phyloP scores from a whole-genome alignment of 306 rosid genomes.

The Pyrus betulifolia region DNA sequence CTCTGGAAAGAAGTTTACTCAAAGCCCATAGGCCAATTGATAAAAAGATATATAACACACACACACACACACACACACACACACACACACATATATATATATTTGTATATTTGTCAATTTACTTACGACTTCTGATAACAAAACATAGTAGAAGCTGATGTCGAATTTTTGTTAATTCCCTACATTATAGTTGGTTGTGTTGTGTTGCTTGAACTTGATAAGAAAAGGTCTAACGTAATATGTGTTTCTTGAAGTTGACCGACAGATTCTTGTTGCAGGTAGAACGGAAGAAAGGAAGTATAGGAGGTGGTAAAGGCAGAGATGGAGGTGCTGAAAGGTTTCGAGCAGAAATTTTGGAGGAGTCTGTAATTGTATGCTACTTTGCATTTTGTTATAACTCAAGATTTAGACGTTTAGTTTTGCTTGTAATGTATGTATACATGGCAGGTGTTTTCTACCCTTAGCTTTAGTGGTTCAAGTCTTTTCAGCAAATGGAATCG shows the following conservation, averaged over 20 bases:
- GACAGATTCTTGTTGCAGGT: slow-evolving; percentile 42
- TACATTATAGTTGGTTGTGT: not conserved
- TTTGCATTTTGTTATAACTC: slow-evolving; percentile 1
- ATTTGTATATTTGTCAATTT: too few relatives aligned
- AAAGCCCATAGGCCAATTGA: too few relatives aligned
- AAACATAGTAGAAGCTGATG: too few relatives aligned
- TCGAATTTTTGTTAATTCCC: too few relatives aligned
- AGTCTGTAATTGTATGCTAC: slow-evolving; percentile 73
- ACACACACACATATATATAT: too few relatives aligned
- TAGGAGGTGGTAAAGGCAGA: slow-evolving; percentile 47
- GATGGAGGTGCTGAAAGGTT: slow-evolving; percentile 57
- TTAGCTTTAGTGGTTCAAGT: slow-evolving; percentile 83
- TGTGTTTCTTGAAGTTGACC: slow-evolving; percentile 15
- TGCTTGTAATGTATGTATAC: slow-evolving; percentile 21
- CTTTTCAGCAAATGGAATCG: slow-evolving; percentile 70
- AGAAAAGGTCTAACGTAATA: not conserved
- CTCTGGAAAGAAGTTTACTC: not conserved
- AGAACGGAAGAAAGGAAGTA: slow-evolving; percentile 47
- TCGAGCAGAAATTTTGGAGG: slow-evolving; percentile 71
- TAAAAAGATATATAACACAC: too few relatives aligned
- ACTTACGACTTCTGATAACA: too few relatives aligned
- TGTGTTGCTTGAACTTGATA: not conserved
- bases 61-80: too few relatives aligned
- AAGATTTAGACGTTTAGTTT: slow-evolving; percentile 7
- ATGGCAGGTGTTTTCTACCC: slow-evolving; percentile 91